These are phyloP conservation scores for Akanthomyces uredinophilus DNA, from an alignment of 2,329 filamentous ascomycete species.

Conservation along the genomic window DNA sequence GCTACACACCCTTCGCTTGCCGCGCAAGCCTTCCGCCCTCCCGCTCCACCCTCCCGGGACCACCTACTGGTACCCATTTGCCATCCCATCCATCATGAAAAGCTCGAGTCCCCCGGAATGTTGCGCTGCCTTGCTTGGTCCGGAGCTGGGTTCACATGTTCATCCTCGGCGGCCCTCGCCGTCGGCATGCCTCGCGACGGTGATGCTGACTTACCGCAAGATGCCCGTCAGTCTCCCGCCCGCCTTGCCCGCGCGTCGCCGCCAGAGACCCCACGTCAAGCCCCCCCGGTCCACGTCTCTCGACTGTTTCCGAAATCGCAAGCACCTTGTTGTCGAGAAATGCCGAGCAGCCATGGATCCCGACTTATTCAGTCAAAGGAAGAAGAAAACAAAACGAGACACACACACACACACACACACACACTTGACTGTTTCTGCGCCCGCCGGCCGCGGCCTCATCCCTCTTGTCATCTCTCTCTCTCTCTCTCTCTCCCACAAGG, in stretches of 20 bases:
- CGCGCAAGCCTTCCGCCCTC: not conserved
- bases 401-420: too few relatives aligned
- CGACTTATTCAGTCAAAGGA: not conserved
- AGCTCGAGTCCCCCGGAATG: not conserved
- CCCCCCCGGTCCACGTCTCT: too few relatives aligned
- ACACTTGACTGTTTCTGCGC: not conserved
- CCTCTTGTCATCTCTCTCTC: not conserved
- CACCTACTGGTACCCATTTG: not conserved
- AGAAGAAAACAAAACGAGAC: not conserved
- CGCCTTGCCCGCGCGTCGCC: too few relatives aligned
- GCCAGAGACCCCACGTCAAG: too few relatives aligned
- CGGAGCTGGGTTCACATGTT: not conserved
- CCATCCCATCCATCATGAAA: not conserved
- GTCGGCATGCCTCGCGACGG: constrained; percentile 2
- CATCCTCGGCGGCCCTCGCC: not conserved
- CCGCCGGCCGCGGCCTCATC: not conserved
- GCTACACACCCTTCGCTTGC: not conserved
- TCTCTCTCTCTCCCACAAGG: not conserved
- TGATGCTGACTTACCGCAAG: too few relatives aligned
- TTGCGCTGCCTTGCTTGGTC: not conserved
- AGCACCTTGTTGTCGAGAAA: too few relatives aligned
- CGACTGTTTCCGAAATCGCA: too few relatives aligned
- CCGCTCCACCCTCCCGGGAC: not conserved
- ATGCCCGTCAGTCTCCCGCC: too few relatives aligned
- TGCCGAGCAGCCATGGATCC: not conserved